Conservation (phyloP, 2,329 filamentous ascomycete genomes). For the Hypoxylon sp. region DNA sequence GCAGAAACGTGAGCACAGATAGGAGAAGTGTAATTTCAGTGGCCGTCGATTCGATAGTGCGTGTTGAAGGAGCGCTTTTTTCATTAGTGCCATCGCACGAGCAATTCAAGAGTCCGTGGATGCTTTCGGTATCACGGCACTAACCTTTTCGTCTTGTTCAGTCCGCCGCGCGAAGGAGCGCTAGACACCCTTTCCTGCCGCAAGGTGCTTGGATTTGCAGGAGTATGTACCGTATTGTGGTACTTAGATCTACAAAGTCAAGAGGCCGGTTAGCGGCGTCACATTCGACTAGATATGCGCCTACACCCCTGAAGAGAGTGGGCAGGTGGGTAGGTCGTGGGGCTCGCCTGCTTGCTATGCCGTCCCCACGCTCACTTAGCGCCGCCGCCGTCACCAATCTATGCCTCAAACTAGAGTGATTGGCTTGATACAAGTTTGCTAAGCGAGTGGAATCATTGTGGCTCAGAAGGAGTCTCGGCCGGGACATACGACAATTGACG, state of each 20-base stretch:
- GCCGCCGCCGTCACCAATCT: slow-evolving; percentile 38
- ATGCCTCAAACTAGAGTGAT: slow-evolving; percentile 28
- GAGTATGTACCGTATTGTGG: not conserved
- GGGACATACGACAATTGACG: slow-evolving; percentile 29
- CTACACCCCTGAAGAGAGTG: slow-evolving; percentile 20
- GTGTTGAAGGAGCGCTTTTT: slow-evolving; percentile 8
- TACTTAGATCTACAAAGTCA: slow-evolving; percentile 14
- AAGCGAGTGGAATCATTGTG: slow-evolving; percentile 33
- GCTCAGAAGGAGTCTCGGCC: slow-evolving; percentile 25
- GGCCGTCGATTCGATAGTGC: slow-evolving; percentile 10
- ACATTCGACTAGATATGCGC: slow-evolving; percentile 20
- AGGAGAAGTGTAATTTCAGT: slow-evolving; percentile 25
- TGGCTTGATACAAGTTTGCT: slow-evolving; percentile 33
- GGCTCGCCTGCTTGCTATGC: slow-evolving; percentile 21
- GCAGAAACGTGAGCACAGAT: slow-evolving; percentile 6
- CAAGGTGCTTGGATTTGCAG: slow-evolving; percentile 5
- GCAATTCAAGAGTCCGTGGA: slow-evolving; percentile 5
- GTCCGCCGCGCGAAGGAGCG: slow-evolving; percentile 13
- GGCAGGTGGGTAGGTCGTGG: slow-evolving; percentile 16
- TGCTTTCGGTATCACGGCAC: slow-evolving; percentile 12
- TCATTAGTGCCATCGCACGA: slow-evolving; percentile 2
- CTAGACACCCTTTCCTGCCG: slow-evolving; percentile 4
- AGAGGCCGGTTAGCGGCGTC: slow-evolving; percentile 20
- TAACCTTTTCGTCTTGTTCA: slow-evolving; percentile 8
- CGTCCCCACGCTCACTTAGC: slow-evolving; percentile 40